A percentile compares a stretch with the other conserved stretches of the same genome.
These are phyloP conservation scores for Penicillium riverlandense DNA, from an alignment of 495 filamentous ascomycete genomes.

Conservation along the genomic window DNA sequence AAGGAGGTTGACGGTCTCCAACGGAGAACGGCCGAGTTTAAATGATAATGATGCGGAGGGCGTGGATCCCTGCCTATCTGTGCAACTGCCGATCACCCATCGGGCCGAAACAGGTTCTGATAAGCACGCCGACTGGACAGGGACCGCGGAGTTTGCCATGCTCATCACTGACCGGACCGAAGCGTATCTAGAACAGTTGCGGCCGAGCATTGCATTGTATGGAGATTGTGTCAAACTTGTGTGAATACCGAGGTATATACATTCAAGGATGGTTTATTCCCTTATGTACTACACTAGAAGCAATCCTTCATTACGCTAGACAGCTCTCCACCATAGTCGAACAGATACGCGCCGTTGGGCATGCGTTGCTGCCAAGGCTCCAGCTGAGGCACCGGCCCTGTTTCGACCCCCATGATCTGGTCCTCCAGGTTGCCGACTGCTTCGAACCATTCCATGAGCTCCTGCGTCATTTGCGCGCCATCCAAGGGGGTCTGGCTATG, in stretches of 20 bases:
- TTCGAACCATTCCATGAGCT: constrained; percentile 38
- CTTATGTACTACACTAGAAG: constrained; percentile 11
- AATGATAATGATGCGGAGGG: too few species aligned
- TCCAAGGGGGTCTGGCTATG: constrained; percentile 24
- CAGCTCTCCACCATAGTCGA: constrained; percentile 30
- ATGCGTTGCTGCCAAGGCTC: constrained; percentile 13
- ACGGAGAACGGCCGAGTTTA: too few species aligned
- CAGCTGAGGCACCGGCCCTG: constrained; percentile 12
- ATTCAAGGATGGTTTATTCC: constrained; percentile 1
- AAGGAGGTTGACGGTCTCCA: background rate
- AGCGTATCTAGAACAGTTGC: constrained; percentile 9
- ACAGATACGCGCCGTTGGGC: constrained; percentile 16
- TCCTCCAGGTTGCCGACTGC: constrained; percentile 30
- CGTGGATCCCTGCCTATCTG: constrained; percentile 4
- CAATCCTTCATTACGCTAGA: constrained; percentile 35
- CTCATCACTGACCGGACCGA: constrained; percentile 39
- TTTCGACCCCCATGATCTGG: constrained; percentile 29
- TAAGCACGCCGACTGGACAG: background rate
- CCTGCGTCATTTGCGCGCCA: constrained; percentile 31
- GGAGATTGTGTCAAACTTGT: background rate
- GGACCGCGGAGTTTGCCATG: constrained; percentile 36
- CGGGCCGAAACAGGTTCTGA: constrained; percentile 6
- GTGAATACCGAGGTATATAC: background rate
- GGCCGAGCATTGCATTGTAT: constrained; percentile 4
- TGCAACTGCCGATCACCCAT: background rate